A percentile compares a stretch with the other conserved stretches of the same genome.
Evolutionary conservation across 805 yeast genomes (phyloP).

Genomic region (Starmerella lactis-condensi): DNA sequence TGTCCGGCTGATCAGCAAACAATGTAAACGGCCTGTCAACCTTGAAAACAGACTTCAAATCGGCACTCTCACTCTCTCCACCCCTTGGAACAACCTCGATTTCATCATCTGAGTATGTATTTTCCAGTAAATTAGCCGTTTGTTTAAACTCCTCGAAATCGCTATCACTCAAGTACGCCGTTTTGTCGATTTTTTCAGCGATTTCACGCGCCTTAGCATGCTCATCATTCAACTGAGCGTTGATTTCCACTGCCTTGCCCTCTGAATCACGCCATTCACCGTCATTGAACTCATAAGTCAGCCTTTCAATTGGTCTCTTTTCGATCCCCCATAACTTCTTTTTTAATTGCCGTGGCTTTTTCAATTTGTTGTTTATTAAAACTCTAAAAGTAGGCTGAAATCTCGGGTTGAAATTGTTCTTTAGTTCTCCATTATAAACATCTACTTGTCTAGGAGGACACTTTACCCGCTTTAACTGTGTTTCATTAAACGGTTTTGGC

Average conservation of each 20-base stretch:
- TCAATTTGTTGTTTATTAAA: conserved; percentile 32
- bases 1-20: no score
- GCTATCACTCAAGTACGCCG: conserved; percentile 16
- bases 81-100: conserved; percentile 23
- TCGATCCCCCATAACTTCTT: conserved; percentile 84
- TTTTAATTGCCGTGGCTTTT: conserved; percentile 45
- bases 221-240: conserved; percentile 21
- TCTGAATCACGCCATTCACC: conserved; percentile 67
- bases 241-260: conserved; percentile 54
- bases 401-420: conserved; percentile 33
- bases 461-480: conserved; percentile 22
- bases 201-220: conserved; percentile 14
- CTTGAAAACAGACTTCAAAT: conserved; percentile 17
- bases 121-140: conserved; percentile 11
- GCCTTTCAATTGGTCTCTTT: conserved; percentile 32
- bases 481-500: conserved; percentile 22
- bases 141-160: conserved; percentile 18
- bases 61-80: conserved; percentile 1
- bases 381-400: conserved; percentile 47
- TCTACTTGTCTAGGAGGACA: conserved; percentile 21
- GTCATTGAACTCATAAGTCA: conserved; percentile 42
- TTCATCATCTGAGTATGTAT: conserved; percentile 31
- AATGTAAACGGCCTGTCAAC: conserved; percentile 28
- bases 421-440: conserved; percentile 39
- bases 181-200: conserved; percentile 6